Evolutionary conservation across 805 yeast genomes (phyloP).

Genomic region (Saccharomycopsis sp.): DNA sequence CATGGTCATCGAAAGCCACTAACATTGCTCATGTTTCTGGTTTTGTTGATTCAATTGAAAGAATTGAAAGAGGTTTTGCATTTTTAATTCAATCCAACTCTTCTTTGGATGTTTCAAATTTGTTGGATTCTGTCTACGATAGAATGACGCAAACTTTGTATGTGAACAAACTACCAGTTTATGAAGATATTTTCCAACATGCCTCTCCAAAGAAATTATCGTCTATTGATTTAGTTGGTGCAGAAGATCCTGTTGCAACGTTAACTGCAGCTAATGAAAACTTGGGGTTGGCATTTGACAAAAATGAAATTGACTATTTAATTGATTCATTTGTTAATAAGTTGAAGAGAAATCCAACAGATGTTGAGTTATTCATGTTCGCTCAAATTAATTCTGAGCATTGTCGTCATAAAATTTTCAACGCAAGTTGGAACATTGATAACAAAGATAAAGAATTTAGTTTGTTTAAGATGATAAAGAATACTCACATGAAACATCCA

Average conservation of each 20-base stretch:
- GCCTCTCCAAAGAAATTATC: conserved; percentile 81
- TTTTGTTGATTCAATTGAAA: conserved; percentile 56
- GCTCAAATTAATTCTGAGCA: conserved; percentile 99
- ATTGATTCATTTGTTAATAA: conserved; percentile 71
- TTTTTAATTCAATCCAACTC: conserved; percentile 51
- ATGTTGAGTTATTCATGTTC: conserved; percentile 96
- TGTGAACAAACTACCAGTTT: conserved; percentile 53
- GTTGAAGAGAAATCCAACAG: conserved; percentile 87
- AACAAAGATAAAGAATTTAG: conserved; percentile 65
- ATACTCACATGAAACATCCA: conserved; percentile 77
- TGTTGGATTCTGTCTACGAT: conserved; percentile 72
- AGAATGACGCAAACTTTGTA: conserved; percentile 86
- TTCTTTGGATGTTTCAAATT: conserved; percentile 38
- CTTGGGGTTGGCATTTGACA: conserved; percentile 90
- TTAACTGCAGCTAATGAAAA: conserved; percentile 70
- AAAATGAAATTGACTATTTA: conserved; percentile 87
- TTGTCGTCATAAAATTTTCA: conserved; percentile 97
- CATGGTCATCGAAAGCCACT: conserved; percentile 99
- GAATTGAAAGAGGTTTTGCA: conserved; percentile 89
- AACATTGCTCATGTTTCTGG: conserved; percentile 90
- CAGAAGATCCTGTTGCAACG: conserved; percentile 42
- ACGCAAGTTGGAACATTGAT: conserved; percentile 97
- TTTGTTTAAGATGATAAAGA: conserved; percentile 90
- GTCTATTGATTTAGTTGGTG: conserved; percentile 54
- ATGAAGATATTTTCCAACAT: conserved; percentile 56